These are phyloP conservation scores for Flaveria trinervia DNA, from an alignment of 129 eudicot genomes.

Conservation along the genomic window DNA sequence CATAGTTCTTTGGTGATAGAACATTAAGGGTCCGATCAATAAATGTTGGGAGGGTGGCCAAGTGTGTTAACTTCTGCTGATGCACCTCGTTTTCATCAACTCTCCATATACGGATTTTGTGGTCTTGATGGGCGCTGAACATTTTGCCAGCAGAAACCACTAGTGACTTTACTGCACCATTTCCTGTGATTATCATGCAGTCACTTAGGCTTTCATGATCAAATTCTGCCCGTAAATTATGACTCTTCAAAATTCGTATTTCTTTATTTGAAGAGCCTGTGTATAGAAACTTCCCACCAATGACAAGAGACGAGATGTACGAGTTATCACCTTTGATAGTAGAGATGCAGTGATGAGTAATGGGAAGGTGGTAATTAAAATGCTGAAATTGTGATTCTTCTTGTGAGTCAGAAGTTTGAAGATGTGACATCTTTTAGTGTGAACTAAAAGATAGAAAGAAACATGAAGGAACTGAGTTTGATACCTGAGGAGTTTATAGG, in stretches of 20 bases:
- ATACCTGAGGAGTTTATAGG: constrained; percentile 32
- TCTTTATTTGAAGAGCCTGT: constrained; percentile 69
- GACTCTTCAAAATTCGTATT: constrained; percentile 49
- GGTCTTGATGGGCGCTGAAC: constrained; percentile 73
- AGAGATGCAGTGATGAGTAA: constrained; percentile 46
- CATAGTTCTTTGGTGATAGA: constrained; percentile 52
- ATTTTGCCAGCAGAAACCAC: constrained; percentile 42
- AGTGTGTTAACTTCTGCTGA: constrained; percentile 40
- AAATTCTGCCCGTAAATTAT: constrained; percentile 39
- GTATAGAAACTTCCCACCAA: constrained; percentile 51
- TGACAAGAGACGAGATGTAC: constrained; percentile 60
- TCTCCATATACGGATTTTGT: constrained; percentile 60
- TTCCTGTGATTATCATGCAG: constrained; percentile 36
- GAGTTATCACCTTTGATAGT: constrained; percentile 60
- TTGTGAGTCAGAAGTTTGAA: constrained; percentile 41
- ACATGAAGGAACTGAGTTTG: constrained; percentile 24
- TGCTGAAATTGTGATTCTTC: constrained; percentile 34
- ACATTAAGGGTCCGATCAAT: constrained; percentile 47
- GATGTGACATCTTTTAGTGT: constrained; percentile 41
- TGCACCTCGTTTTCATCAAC: constrained; percentile 37
- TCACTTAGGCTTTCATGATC: constrained; percentile 32
- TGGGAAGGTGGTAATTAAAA: constrained; percentile 13
- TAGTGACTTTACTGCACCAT: constrained; percentile 65
- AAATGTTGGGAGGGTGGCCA: constrained; percentile 67
- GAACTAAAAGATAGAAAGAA: constrained; percentile 21